Evolutionary conservation across 1,139 yeast species (phyloP).

Genomic region (Diutina neorugosa): DNA sequence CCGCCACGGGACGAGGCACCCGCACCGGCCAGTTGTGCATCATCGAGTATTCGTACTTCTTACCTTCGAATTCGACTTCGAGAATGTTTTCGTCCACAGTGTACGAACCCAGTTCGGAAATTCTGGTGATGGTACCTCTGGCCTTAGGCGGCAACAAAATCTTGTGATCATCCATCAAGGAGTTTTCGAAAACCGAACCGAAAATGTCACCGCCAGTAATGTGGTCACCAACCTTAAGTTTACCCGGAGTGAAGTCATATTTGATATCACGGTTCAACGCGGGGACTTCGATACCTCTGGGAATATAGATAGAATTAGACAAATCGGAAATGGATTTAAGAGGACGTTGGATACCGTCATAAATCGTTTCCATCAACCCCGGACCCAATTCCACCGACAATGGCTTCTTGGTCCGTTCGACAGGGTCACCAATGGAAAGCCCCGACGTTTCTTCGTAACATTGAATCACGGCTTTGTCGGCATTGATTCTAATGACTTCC

Average conservation of each 20-base stretch:
- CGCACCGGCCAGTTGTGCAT: constrained; percentile 99
- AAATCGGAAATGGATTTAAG: constrained; percentile 78
- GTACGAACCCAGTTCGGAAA: constrained; percentile 86
- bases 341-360: constrained; percentile 99
- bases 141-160: constrained; percentile 96
- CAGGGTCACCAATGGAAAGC: constrained; percentile 98
- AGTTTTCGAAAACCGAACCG: constrained; percentile 89
- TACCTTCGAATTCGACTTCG: constrained; percentile 92
- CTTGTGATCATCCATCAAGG: constrained; percentile 83
- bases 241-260: constrained; percentile 72
- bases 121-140: constrained; percentile 86
- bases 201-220: constrained; percentile 97
- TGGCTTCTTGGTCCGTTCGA: constrained; percentile 94
- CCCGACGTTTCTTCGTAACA: constrained; percentile 99
- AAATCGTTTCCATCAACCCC: constrained; percentile 96
- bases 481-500: constrained; percentile 93
- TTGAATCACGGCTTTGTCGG: constrained; percentile 95
- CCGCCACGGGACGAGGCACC: constrained; percentile 97
- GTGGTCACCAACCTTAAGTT: constrained; percentile 85
- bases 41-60: constrained; percentile 73
- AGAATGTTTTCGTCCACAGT: constrained; percentile 78
- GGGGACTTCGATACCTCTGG: constrained; percentile 97
- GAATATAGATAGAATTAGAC: constrained; percentile 88
- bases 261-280: constrained; percentile 71
- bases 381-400: constrained; percentile 97